A percentile compares a stretch with the other conserved stretches of the same genome.
Conservation (phyloP, 2,329 filamentous ascomycete genomes). For the Calonectria multiphialidica region DNA sequence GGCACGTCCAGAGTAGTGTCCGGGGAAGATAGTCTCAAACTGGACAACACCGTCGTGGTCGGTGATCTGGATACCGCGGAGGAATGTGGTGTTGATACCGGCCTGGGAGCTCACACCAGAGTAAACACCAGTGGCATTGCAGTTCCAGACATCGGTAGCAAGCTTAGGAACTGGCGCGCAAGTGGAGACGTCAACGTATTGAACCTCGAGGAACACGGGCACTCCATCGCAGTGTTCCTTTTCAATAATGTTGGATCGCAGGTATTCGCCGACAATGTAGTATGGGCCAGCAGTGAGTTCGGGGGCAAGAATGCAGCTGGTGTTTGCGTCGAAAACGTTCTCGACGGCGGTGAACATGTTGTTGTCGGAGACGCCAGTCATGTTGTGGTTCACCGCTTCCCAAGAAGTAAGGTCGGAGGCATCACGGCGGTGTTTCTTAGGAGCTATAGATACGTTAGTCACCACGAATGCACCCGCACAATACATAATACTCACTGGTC, state of each 20-base stretch:
- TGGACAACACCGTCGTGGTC: slow-evolving; percentile 55
- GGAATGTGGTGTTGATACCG: slow-evolving; percentile 51
- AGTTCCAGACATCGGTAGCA: slow-evolving; percentile 57
- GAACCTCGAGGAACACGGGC: slow-evolving; percentile 55
- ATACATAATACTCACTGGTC: neutral
- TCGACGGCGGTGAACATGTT: slow-evolving; percentile 22
- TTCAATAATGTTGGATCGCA: slow-evolving; percentile 56
- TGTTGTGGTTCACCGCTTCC: slow-evolving; percentile 26
- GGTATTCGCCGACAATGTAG: slow-evolving; percentile 51
- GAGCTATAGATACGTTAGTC: neutral
- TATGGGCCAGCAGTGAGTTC: slow-evolving; percentile 22
- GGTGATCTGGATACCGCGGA: slow-evolving; percentile 55
- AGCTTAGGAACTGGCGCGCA: slow-evolving; percentile 54
- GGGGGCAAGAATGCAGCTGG: slow-evolving; percentile 26
- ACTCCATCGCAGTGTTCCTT: slow-evolving; percentile 50
- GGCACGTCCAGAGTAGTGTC: slow-evolving; percentile 56
- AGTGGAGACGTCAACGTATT: slow-evolving; percentile 56
- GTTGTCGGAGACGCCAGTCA: slow-evolving; percentile 1
- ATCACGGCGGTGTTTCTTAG: neutral
- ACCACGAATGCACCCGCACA: neutral
- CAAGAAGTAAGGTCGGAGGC: neutral
- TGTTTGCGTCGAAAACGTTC: slow-evolving; percentile 21
- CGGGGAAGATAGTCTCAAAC: slow-evolving; percentile 58
- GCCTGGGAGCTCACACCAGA: slow-evolving; percentile 41
- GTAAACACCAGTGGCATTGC: neutral